Percentiles rank a stretch among this genome's conserved stretches.
Conservation (phyloP, 2,329 filamentous ascomycete genomes). For the Trichoderma pleuroti region DNA sequence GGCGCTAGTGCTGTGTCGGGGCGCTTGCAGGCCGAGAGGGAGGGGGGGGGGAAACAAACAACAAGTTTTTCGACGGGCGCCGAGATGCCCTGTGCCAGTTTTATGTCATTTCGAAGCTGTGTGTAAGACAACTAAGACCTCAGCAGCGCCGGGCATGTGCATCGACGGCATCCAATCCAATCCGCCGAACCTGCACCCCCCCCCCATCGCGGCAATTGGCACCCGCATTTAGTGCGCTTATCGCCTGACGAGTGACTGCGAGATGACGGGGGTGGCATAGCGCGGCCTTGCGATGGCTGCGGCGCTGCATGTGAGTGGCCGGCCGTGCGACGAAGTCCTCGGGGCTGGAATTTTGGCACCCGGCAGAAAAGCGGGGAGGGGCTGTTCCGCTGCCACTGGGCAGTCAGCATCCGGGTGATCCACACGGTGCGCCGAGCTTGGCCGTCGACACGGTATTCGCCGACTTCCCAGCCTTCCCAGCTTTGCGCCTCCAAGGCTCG, state of each 20-base stretch:
- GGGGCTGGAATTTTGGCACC: constrained; percentile 6
- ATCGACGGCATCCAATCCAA: background rate
- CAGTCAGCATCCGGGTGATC: background rate
- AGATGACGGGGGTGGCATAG: constrained; percentile 2
- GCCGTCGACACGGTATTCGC: background rate
- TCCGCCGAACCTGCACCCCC: background rate
- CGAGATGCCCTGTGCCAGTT: background rate
- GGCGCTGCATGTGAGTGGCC: background rate
- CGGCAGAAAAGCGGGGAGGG: constrained; percentile 3
- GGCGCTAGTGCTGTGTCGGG: constrained; percentile 16
- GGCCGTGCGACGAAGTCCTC: background rate
- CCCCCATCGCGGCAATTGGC: background rate
- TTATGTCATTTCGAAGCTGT: background rate
- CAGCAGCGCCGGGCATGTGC: background rate
- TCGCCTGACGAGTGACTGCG: background rate
- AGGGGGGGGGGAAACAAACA: background rate
- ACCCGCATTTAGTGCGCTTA: background rate
- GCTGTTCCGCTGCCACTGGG: background rate
- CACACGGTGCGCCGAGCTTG: background rate
- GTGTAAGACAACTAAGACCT: background rate
- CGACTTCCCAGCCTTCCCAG: constrained; percentile 8
- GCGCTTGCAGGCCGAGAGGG: constrained; percentile 8
- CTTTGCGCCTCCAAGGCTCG: background rate
- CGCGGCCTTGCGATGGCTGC: background rate
- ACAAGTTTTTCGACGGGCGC: background rate